Evolutionary conservation across 805 yeast species (phyloP).

Genomic region (Zygoascus flipseniorum): DNA sequence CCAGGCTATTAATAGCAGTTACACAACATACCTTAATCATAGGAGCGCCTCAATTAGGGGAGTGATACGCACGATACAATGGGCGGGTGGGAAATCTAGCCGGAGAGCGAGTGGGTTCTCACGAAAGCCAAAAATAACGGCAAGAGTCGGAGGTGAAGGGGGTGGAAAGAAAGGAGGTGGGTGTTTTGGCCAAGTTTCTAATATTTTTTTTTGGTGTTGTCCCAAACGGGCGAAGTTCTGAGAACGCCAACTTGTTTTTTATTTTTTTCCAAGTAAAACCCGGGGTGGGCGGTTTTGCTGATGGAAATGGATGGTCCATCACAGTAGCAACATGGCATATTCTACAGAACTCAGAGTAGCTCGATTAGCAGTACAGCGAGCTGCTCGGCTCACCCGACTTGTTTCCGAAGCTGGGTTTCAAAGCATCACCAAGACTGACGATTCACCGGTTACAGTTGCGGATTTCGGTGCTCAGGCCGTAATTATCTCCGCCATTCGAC

Average conservation of each 20-base stretch:
- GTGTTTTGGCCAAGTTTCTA: too few species aligned
- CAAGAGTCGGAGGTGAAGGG: not conserved
- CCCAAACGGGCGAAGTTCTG: not conserved
- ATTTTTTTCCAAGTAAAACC: too few species aligned
- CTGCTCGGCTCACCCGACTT: conserved; percentile 54
- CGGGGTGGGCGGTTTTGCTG: too few species aligned
- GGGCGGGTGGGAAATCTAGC: too few species aligned
- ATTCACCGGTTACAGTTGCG: conserved; percentile 90
- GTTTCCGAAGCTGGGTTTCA: conserved; percentile 19
- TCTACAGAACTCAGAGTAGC: conserved; percentile 70
- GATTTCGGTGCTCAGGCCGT: conserved; percentile 96
- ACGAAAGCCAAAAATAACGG: too few species aligned
- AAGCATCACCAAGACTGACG: conserved; percentile 70
- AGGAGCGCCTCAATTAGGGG: not conserved
- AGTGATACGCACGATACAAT: not conserved
- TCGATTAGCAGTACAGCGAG: conserved; percentile 82
- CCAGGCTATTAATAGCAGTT: not conserved
- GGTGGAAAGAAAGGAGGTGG: not conserved
- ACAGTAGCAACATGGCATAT: conserved; percentile 25
- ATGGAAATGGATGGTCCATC: too few species aligned
- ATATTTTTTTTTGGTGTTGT: not conserved
- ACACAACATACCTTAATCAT: not conserved
- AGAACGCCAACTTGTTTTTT: too few species aligned
- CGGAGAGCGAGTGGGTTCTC: too few species aligned
- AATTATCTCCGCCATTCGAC: conserved; percentile 70